Evolutionary conservation across 305 asterid genomes (phyloP).

Genomic region (Plantago coronopus): DNA sequence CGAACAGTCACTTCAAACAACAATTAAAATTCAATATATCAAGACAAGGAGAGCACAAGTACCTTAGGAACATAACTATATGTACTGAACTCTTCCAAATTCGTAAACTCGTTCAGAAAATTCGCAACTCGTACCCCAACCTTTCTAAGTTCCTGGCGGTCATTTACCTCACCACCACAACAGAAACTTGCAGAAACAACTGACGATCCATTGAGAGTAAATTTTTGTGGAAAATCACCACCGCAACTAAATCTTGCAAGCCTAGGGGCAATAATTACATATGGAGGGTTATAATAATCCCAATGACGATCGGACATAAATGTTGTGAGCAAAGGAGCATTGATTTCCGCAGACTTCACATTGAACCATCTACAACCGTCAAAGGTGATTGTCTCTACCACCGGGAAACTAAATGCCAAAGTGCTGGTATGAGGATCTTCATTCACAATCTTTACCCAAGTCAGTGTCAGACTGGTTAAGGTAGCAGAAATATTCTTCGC

Average conservation of each 20-base stretch:
- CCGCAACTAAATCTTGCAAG: neutral
- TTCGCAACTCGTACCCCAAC: neutral
- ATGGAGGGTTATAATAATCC: neutral
- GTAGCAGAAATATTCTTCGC: neutral
- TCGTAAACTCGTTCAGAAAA: neutral
- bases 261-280: neutral
- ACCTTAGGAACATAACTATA: too few relatives aligned
- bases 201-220: slow-evolving; percentile 5
- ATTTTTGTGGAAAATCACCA: neutral
- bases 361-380: neutral
- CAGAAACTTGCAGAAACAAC: neutral
- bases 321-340: slow-evolving; percentile 6
- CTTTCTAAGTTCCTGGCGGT: neutral
- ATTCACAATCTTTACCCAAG: slow-evolving; percentile 3
- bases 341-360: slow-evolving; percentile 6
- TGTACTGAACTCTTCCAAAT: too few relatives aligned
- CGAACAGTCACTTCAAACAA: too few relatives aligned
- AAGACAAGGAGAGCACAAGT: too few relatives aligned
- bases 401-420: neutral
- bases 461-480: neutral
- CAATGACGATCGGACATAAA: neutral
- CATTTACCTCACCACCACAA: neutral
- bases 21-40: too few relatives aligned
- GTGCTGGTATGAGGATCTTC: neutral
- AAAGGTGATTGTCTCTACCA: neutral